Percentiles rank a stretch among this genome's conserved stretches.
Conservation (phyloP, 371 early-diverging fungal species). For the Coemansia sp. region DNA sequence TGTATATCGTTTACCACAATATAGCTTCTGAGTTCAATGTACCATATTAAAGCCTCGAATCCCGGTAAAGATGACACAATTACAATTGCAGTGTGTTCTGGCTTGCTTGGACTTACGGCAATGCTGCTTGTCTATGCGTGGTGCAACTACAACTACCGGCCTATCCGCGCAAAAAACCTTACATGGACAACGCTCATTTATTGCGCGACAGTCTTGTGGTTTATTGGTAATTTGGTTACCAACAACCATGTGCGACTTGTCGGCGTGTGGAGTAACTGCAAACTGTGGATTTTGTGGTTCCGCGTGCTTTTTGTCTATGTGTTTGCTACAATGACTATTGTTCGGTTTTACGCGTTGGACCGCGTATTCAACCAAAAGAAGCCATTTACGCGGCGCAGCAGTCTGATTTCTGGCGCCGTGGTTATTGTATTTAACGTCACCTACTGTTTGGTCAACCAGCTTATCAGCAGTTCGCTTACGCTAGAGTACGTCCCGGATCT, state of each 20-base stretch:
- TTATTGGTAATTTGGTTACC: slow-evolving; percentile 30
- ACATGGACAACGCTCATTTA: slow-evolving; percentile 34
- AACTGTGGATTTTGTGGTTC: slow-evolving; percentile 45
- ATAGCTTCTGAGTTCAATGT: slow-evolving; percentile 4
- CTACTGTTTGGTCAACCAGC: slow-evolving; percentile 22
- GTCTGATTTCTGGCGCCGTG: slow-evolving; percentile 3
- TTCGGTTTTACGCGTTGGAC: slow-evolving; percentile 42
- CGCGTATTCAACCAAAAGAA: slow-evolving; percentile 46
- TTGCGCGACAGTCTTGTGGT: slow-evolving; percentile 40
- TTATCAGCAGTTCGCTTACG: slow-evolving; percentile 12
- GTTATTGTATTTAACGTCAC: slow-evolving; percentile 1
- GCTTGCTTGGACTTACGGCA: slow-evolving; percentile 23
- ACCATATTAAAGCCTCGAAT: slow-evolving; percentile 9
- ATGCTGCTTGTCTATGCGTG: slow-evolving; percentile 25
- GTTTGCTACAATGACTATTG: slow-evolving; percentile 29
- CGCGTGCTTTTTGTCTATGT: slow-evolving; percentile 35
- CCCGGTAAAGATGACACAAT: slow-evolving; percentile 19
- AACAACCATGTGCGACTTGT: slow-evolving; percentile 31
- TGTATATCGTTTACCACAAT: neutral
- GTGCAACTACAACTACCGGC: slow-evolving; percentile 39
- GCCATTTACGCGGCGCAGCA: slow-evolving; percentile 28
- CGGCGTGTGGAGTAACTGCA: slow-evolving; percentile 31
- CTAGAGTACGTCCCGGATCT: neutral
- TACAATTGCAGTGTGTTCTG: slow-evolving; percentile 18
- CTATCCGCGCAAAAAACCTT: slow-evolving; percentile 42